Evolutionary conservation across 345 rosid genomes (phyloP).

Genomic region (Salix udensis): DNA sequence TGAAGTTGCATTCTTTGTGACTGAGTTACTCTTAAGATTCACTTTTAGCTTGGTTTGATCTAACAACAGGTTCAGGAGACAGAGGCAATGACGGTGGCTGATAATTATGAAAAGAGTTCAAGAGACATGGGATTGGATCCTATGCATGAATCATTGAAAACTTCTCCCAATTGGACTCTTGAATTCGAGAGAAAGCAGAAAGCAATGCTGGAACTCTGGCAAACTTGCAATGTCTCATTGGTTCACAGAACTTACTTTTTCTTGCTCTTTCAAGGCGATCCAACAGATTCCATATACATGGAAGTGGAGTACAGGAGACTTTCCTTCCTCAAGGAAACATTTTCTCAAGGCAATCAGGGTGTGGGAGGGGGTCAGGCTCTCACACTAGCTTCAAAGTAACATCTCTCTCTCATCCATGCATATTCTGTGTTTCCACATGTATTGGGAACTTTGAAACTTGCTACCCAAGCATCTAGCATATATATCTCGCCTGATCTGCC

Average conservation of each 20-base stretch:
- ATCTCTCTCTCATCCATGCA: slow-evolving; percentile 11
- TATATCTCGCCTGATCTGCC: neutral
- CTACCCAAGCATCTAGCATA: neutral
- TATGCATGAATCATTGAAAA: slow-evolving; percentile 40
- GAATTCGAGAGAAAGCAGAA: slow-evolving; percentile 64
- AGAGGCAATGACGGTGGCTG: slow-evolving; percentile 24
- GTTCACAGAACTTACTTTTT: slow-evolving; percentile 91
- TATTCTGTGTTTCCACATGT: neutral
- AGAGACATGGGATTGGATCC: slow-evolving; percentile 62
- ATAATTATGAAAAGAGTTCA: slow-evolving; percentile 36
- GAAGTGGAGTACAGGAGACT: slow-evolving; percentile 92
- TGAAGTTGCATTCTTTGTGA: neutral
- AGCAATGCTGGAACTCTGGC: slow-evolving; percentile 79
- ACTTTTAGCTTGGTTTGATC: slow-evolving; percentile 10
- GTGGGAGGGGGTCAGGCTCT: slow-evolving; percentile 51
- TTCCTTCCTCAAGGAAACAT: slow-evolving; percentile 72
- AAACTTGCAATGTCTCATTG: slow-evolving; percentile 72
- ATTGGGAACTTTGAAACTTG: neutral
- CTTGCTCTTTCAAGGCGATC: slow-evolving; percentile 90
- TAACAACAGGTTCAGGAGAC: slow-evolving; percentile 28
- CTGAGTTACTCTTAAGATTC: neutral
- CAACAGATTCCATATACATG: slow-evolving; percentile 81
- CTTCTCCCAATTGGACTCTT: slow-evolving; percentile 51
- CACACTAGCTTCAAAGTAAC: slow-evolving; percentile 70
- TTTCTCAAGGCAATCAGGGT: slow-evolving; percentile 59